phyloP scores from a whole-genome alignment of 139 green algal species.

The Mesostigma viride region DNA sequence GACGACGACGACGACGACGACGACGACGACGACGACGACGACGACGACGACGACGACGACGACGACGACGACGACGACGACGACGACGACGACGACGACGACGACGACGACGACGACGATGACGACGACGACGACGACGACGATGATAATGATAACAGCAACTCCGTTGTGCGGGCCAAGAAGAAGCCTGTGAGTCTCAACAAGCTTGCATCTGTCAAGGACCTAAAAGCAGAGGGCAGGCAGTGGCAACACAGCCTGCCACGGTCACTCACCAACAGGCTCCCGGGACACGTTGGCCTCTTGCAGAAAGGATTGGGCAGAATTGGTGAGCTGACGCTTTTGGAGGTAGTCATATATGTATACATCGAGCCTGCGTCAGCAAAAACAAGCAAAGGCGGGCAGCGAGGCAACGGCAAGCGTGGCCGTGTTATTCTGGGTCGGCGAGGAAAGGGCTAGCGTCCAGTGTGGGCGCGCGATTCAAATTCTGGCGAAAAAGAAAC shows the following conservation, averaged over 20 bases:
- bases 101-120: background rate
- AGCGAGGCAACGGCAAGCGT: background rate
- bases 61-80: background rate
- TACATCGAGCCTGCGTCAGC: constrained; percentile 33
- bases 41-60: background rate
- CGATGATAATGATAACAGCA: background rate
- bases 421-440: background rate
- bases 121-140: background rate
- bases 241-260: background rate
- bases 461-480: background rate
- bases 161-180: background rate
- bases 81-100: background rate
- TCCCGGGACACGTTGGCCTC: constrained; percentile 36
- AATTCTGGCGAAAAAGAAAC: no score
- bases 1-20: background rate
- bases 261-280: constrained; percentile 22
- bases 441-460: background rate
- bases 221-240: no score
- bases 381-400: background rate
- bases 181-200: background rate
- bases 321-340: constrained; percentile 30
- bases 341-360: constrained; percentile 44
- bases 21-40: background rate
- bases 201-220: background rate
- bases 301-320: constrained; percentile 28